A percentile compares a stretch with the other conserved stretches of the same genome.
These are phyloP conservation scores for Keqinozyma sinolaborantium DNA, from an alignment of 1,139 yeast genomes.

Conservation along the genomic window DNA sequence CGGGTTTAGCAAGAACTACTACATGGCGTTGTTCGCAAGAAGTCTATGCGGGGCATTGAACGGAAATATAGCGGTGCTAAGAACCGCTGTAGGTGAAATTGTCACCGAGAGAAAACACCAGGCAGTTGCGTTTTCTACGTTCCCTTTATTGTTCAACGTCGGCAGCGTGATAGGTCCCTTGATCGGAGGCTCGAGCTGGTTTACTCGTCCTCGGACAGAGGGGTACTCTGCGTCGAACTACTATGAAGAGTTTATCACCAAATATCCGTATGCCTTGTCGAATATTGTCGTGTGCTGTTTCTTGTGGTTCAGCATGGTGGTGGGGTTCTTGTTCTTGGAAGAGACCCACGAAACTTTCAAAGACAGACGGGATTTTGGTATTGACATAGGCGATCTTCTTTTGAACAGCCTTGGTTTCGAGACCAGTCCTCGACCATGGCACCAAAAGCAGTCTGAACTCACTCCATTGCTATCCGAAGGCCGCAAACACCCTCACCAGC, in stretches of 20 bases:
- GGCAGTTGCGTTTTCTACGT: constrained; percentile 54
- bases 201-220: constrained; percentile 24
- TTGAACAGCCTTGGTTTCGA: constrained; percentile 26
- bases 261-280: constrained; percentile 57
- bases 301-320: constrained; percentile 33
- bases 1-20: constrained; percentile 49
- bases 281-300: constrained; percentile 50
- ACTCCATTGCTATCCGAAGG: neutral
- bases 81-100: constrained; percentile 60
- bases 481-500: neutral
- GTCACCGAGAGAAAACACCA: constrained; percentile 54
- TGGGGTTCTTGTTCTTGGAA: constrained; percentile 52
- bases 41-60: constrained; percentile 51
- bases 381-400: constrained; percentile 49
- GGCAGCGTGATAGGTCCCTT: constrained; percentile 50
- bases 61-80: constrained; percentile 57
- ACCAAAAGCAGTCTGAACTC: constrained; percentile 1
- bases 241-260: constrained; percentile 3
- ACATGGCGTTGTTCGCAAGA: constrained; percentile 50
- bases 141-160: constrained; percentile 56
- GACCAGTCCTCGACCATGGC: constrained; percentile 9
- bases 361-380: constrained; percentile 44
- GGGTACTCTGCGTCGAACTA: neutral
- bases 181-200: constrained; percentile 42
- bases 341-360: constrained; percentile 50